Evolutionary conservation across 306 rosid genomes (phyloP), one percentile per base, ranked within the genome.

Genomic region (Lathyrus sativus): DNA sequence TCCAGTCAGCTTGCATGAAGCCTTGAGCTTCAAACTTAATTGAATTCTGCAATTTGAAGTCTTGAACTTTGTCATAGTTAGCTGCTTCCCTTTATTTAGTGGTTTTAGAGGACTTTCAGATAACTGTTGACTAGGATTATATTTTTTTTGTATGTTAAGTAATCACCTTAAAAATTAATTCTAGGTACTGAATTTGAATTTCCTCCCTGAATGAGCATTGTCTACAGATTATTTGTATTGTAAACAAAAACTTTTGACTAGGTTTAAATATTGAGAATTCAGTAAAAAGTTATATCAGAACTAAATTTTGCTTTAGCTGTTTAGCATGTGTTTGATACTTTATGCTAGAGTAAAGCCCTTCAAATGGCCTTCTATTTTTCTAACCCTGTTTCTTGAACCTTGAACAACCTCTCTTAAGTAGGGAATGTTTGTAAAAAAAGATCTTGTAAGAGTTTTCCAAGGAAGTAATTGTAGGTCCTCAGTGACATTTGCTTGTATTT

Each of bases 21-120:
- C 37, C 43, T 51, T 41, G 43, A 44, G 24, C 65, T 44, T 19
- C 43, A 38, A 50, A 24, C 42, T 45, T 38, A 35, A 55, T 37
- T 64, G 63, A 22, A 69, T n/a, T 48, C 61, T 53, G 35, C 29
- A 45, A 59, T 54, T 15, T 62, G 35, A 18, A 38, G 44, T 59
- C 13, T 33, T 59, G 45, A 59, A 65, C 26, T 42, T 74, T 29
- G 46, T 65, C 41, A 14, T 46, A 49, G 64, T 59, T 59, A 67
- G 48, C 57, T 29, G 48, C 61, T 29, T 67, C 41, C 60, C 44
- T n/a, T 7, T 43, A n/a, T 11, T 10, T 22, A 22, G 15, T 31
- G 58, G 53, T 51, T 72, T 39, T 11, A 14, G 45, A 71, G 51
- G 58, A 41, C 65, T 54, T 71, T 7, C 72, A 57, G 41, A 58